phyloP scores from a whole-genome alignment of 148 eudicot species.

The Cornus controversa region DNA sequence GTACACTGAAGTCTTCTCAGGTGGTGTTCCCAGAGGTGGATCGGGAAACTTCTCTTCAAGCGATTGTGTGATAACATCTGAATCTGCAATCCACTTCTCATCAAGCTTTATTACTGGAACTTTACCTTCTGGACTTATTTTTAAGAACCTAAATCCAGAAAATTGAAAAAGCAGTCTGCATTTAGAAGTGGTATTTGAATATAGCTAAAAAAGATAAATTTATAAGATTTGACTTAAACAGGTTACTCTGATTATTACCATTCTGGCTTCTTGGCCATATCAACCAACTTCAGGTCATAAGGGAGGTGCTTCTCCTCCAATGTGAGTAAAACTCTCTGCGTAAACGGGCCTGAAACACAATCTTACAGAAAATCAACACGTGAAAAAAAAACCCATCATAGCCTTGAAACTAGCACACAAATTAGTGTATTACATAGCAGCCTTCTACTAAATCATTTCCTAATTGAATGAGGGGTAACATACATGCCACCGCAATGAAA shows the following conservation, averaged over 20 bases:
- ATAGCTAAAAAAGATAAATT: neutral
- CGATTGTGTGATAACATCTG: conserved; percentile 75
- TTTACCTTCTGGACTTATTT: conserved; percentile 84
- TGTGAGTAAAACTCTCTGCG: conserved; percentile 82
- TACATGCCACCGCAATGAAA: neutral
- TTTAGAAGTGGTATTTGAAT: neutral
- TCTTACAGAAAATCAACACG: neutral
- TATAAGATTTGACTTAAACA: neutral
- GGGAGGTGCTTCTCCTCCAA: conserved; percentile 88
- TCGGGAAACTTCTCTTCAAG: conserved; percentile 82
- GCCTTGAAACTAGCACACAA: neutral
- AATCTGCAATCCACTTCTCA: conserved; percentile 89
- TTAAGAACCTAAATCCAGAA: conserved; percentile 54
- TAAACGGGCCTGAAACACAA: conserved; percentile 69
- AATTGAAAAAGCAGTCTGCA: neutral
- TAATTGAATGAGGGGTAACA: no score
- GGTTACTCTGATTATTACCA: conserved; percentile 38
- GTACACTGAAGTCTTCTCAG: conserved; percentile 85
- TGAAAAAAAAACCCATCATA: neutral
- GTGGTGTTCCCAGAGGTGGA: conserved; percentile 73
- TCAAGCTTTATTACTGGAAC: conserved; percentile 86
- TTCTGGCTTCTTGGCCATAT: conserved; percentile 74
- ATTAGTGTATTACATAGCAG: neutral
- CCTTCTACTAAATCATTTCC: neutral
- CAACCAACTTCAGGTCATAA: conserved; percentile 76